Evolutionary conservation across 495 filamentous ascomycete genomes (phyloP).

Genomic region (Lophium mytilinum): DNA sequence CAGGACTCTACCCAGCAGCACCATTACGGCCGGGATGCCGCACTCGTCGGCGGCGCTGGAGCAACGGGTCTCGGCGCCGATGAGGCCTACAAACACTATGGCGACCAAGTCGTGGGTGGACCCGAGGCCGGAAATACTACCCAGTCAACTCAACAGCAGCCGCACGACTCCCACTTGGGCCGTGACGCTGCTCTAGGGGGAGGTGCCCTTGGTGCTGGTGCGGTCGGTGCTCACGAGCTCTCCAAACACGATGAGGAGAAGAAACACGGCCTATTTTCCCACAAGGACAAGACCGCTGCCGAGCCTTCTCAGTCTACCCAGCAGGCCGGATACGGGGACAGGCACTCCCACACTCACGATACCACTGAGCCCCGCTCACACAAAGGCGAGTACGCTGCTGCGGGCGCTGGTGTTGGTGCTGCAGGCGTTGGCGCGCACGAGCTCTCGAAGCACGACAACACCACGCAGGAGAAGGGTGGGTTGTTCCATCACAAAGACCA

Average conservation of each 20-base stretch:
- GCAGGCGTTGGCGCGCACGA: no score
- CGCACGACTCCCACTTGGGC: constrained; percentile 7
- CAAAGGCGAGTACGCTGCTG: no score
- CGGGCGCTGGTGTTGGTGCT: no score
- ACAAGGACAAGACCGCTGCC: no score
- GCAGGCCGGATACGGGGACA: no score
- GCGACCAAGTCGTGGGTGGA: neutral
- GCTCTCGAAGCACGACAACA: no score
- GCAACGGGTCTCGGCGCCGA: constrained; percentile 12
- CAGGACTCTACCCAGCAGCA: neutral
- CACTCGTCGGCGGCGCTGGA: constrained; percentile 10
- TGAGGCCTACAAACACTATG: neutral
- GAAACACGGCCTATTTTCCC: neutral
- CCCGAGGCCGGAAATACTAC: constrained; percentile 12
- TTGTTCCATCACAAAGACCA: no score
- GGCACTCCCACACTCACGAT: no score
- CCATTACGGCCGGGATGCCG: constrained; percentile 18
- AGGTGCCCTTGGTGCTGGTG: constrained; percentile 10
- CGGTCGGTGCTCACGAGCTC: constrained; percentile 13
- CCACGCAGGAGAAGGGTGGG: no score
- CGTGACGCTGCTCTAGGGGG: constrained; percentile 8
- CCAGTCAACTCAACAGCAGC: constrained; percentile 6
- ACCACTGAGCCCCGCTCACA: no score
- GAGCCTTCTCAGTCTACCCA: no score
- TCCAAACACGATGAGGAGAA: constrained; percentile 24